Percentiles rank a stretch among this genome's conserved stretches.
Evolutionary conservation across 2,329 filamentous ascomycete genomes (phyloP).

Genomic region (Canariomyces notabilis): DNA sequence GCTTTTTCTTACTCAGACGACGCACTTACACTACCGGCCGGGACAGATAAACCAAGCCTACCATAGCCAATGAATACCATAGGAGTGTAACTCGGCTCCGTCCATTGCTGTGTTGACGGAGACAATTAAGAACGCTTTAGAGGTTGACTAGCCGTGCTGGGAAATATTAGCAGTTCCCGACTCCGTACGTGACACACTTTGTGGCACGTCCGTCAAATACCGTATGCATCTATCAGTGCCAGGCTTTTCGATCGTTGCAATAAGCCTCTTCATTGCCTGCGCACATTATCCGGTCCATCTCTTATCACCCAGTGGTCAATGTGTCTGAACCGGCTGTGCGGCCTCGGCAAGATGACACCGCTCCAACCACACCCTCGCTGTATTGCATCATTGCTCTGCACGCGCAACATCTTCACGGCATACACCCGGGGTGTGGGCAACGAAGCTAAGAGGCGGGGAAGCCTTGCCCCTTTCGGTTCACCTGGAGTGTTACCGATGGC

Average conservation of each 20-base stretch:
- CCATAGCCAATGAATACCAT: not conserved
- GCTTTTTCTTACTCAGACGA: not conserved
- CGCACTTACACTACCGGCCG: not conserved
- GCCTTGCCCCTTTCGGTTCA: conserved; percentile 14
- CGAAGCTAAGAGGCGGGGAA: conserved; percentile 4
- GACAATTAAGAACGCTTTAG: too few species aligned
- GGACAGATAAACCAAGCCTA: not conserved
- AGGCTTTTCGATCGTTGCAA: not conserved
- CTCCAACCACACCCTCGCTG: conserved; percentile 3
- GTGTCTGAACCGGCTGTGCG: conserved; percentile 1
- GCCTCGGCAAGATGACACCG: conserved; percentile 14
- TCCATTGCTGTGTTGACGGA: too few species aligned
- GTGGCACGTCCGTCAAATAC: not conserved
- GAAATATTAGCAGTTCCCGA: too few species aligned
- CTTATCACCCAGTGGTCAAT: conserved; percentile 1
- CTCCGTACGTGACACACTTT: too few species aligned
- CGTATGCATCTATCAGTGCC: not conserved
- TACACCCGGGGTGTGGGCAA: conserved; percentile 10
- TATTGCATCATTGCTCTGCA: conserved; percentile 1
- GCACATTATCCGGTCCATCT: conserved; percentile 17
- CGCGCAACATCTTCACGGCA: not conserved
- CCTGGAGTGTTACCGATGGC: conserved; percentile 7
- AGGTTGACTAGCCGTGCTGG: too few species aligned
- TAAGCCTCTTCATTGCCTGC: not conserved
- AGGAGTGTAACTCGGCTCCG: too few species aligned